These are phyloP conservation scores for Aurantiochytrium sp. DNA, from an alignment of 108 stramenopile species.

Conservation along the genomic window DNA sequence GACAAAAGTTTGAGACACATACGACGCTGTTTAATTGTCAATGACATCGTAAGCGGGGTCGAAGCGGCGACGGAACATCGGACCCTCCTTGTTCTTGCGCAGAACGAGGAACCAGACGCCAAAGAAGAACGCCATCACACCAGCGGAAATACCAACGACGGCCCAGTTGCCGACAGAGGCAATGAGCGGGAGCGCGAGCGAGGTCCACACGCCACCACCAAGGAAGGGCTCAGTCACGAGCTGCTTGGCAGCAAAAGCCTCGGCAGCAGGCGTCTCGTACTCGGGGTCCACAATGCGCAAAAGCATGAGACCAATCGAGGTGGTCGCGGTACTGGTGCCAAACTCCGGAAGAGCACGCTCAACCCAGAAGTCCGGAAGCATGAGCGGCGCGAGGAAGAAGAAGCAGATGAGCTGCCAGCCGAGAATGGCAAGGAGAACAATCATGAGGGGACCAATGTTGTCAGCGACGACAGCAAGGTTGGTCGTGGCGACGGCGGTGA, in stretches of 20 bases:
- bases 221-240: background rate
- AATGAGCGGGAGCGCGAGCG: constrained; percentile 1
- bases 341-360: constrained; percentile 3
- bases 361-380: constrained; percentile 11
- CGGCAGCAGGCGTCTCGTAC: background rate
- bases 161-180: background rate
- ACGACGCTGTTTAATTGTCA: too few relatives aligned
- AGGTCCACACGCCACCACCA: constrained; percentile 1
- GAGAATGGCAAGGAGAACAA: background rate
- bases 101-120: background rate
- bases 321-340: background rate
- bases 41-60: background rate
- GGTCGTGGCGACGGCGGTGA: constrained; percentile 18
- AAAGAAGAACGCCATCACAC: background rate
- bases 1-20: too few relatives aligned
- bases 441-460: background rate
- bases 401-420: background rate
- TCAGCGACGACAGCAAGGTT: background rate
- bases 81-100: background rate
- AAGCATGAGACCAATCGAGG: background rate
- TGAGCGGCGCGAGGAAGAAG: background rate
- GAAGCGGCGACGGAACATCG: background rate
- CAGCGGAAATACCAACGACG: background rate
- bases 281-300: constrained; percentile 6
- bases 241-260: constrained; percentile 7